Evolutionary conservation across 345 rosid genomes (phyloP).

Genomic region (Boechera divaricarpa): DNA sequence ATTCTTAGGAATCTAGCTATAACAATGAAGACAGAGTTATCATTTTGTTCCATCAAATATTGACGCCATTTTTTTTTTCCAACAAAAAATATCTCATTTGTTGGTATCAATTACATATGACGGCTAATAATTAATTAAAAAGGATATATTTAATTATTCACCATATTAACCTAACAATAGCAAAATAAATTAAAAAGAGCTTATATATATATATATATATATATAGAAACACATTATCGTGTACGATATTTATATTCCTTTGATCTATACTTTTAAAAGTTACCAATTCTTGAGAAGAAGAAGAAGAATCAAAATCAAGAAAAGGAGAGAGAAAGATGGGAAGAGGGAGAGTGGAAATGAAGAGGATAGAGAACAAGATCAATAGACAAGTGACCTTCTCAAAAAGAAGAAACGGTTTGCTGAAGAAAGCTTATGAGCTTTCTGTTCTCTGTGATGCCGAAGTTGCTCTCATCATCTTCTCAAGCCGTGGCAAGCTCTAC

Average conservation of each 20-base stretch:
- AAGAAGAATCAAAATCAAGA: constrained; percentile 30
- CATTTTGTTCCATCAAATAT: constrained; percentile 36
- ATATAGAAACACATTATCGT: constrained; percentile 9
- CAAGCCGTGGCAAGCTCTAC: constrained; percentile 84
- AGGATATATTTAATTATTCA: background rate
- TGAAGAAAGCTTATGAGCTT: constrained; percentile 88
- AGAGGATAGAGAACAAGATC: constrained; percentile 91
- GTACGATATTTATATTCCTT: constrained; percentile 34
- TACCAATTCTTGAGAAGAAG: constrained; percentile 4
- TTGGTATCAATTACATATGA: constrained; percentile 15
- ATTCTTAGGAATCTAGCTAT: constrained; percentile 39
- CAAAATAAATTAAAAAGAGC: background rate
- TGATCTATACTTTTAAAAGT: constrained; percentile 14
- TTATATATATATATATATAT: constrained; percentile 2
- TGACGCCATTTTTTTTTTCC: background rate
- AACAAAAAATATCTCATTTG: background rate
- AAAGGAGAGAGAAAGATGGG: constrained; percentile 57
- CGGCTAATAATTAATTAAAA: background rate
- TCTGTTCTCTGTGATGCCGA: constrained; percentile 89
- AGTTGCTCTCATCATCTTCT: constrained; percentile 85
- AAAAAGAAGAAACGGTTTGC: constrained; percentile 74
- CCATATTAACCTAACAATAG: constrained; percentile 21
- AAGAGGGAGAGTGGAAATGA: constrained; percentile 88
- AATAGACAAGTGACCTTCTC: constrained; percentile 90
- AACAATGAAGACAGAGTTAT: constrained; percentile 26